Base-by-base conservation (phyloP, 257 asterid species). In the Striga asiatica region DNA sequence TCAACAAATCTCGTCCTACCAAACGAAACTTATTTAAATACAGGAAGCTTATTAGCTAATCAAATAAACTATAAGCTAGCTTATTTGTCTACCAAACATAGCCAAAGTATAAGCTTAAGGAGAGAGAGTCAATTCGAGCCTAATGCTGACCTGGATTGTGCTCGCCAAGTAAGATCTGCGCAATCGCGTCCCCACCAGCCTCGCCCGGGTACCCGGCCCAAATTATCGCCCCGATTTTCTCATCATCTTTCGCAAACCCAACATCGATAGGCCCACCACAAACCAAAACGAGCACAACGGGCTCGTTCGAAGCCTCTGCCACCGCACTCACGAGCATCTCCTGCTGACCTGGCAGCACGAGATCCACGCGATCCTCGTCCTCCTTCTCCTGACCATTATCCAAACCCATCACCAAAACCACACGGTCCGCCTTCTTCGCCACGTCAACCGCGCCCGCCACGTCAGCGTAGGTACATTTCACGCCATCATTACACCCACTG, bases 201-300 rank as follows among this genome's bases (percentile, higher is more conserved):
- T 88, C 91, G 22, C 97, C 97, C 0, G 95, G 97, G 67, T 82
- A 88, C 9, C 97, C 95, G 31, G 74, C 93, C 97, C 97, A 88
- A 38, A 88, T 7, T 17, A 88, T 88, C 71, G 94, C 69, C 10
- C 95, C 93, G 0, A 84, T 71, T 55, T 84, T 80, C 0, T 75
- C 74, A 39, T 82, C 65, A 17, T 54, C 23, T 41, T 77, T 88
- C 0, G 89, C 95, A 1, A 88, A 80, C 16, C 81, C 57, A 61
- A 88, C 72, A 54, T 88, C 95, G 0, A 88, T 78, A 0, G 94
- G 87, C 12, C 94, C 93, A 8, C 97, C 95, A 12, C 80, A 71
- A 4, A 84, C 72, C 48, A 88, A 60, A 70, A 88, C 88, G 11
- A 88, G 64, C 29, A 84, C 64, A 51, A 88, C 82, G 0, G 95